Evolutionary conservation across 345 rosid genomes (phyloP).

Genomic region (Eucalyptus sp.): DNA sequence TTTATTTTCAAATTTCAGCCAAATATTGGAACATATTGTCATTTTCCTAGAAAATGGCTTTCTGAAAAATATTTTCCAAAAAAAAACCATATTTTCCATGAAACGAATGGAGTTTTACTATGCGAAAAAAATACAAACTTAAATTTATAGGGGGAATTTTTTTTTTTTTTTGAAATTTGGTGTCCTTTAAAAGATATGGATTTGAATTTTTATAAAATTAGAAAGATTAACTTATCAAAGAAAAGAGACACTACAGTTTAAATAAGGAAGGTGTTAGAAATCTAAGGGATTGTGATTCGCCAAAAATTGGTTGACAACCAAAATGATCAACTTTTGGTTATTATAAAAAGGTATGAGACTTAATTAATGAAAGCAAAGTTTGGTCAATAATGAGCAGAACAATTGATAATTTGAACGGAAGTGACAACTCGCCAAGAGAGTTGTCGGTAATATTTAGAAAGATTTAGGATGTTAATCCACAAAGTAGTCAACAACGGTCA

Average conservation of each 20-base stretch:
- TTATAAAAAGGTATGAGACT: neutral
- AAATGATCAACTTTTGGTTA: neutral
- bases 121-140: neutral
- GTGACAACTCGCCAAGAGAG: neutral
- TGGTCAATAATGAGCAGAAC: neutral
- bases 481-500: neutral
- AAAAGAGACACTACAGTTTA: neutral
- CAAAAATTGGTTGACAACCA: neutral
- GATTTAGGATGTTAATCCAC: neutral
- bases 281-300: neutral
- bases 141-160: neutral
- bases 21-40: accelerated
- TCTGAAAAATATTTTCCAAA: accelerated
- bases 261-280: neutral
- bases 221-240: neutral
- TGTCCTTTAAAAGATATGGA: neutral
- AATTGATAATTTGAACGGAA: neutral
- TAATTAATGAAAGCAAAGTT: neutral
- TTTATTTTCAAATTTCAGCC: no score
- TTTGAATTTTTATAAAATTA: neutral
- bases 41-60: accelerated
- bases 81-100: accelerated
- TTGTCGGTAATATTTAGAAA: neutral
- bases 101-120: accelerated
- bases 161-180: neutral